A percentile compares a stretch with the other conserved stretches of the same genome.
phyloP scores from a whole-genome alignment of 805 yeast genomes.

The Suhomyces vadensis region DNA sequence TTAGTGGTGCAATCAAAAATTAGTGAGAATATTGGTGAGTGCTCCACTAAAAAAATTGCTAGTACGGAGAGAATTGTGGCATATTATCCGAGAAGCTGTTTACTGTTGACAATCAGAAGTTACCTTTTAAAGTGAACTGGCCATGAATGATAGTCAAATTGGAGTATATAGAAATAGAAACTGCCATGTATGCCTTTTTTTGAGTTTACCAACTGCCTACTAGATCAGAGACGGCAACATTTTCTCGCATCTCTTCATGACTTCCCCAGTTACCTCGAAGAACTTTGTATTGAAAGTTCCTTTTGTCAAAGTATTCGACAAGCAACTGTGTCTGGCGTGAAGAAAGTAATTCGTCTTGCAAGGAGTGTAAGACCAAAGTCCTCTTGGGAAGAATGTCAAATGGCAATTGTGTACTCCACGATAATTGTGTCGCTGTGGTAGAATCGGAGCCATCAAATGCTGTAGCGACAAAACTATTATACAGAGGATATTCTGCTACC shows the following conservation, averaged over 20 bases:
- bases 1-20: too few relatives aligned
- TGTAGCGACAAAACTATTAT: slow-evolving; percentile 54
- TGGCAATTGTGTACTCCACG: slow-evolving; percentile 5
- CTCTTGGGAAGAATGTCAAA: slow-evolving; percentile 8
- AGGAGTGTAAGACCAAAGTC: slow-evolving; percentile 57
- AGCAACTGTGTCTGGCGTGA: slow-evolving; percentile 49
- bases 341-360: slow-evolving; percentile 64
- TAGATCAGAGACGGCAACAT: slow-evolving; percentile 35
- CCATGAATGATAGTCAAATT: too few relatives aligned
- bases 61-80: too few relatives aligned
- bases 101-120: too few relatives aligned
- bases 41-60: too few relatives aligned
- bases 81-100: too few relatives aligned
- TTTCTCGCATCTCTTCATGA: slow-evolving; percentile 65
- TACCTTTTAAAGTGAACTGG: too few relatives aligned
- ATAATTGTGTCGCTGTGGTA: slow-evolving; percentile 27
- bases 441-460: slow-evolving; percentile 46
- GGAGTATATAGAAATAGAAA: too few relatives aligned
- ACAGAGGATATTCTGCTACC: slow-evolving; percentile 61
- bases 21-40: too few relatives aligned
- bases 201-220: not conserved
- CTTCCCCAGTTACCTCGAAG: slow-evolving; percentile 47
- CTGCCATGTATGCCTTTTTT: too few relatives aligned
- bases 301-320: slow-evolving; percentile 29
- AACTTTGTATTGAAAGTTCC: slow-evolving; percentile 11